Base-by-base conservation (phyloP, 345 rosid genomes). In the Linum lewisii region DNA sequence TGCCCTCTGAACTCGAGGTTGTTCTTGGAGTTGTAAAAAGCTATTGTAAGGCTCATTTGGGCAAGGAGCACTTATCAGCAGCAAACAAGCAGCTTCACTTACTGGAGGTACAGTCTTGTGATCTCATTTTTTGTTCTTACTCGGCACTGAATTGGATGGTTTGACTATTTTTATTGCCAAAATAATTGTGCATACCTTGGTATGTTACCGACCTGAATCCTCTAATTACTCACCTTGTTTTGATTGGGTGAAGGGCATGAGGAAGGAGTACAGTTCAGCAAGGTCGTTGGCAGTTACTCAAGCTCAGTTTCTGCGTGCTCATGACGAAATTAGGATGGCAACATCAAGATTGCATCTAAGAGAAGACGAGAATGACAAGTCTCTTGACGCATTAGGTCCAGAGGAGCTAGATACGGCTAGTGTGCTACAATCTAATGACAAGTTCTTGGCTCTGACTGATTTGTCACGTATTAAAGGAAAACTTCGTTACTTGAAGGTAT, bases 271-370 rank as follows among this genome's bases (percentile, higher is more conserved):
- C 69, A 75, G 72, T 16, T 75, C 75, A 73, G 91, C 98, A 45
- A 84, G 98, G 77, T 72, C 76, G 65, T 78, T 92, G 79, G 84
- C 93, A 55, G 78, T 80, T 72, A 74, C 81, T 65, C 98, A 92
- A 85, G 95, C 95, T 63, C 82, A 88, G 57, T 71, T 83, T 72
- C 80, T 92, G 62, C 79, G 80, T 63, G 93, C 98, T 63, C 82
- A 92, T 54, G 97, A 92, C 62, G 97, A 88, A 75, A 78, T 92
- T 71, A 88, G 77, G 81, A 92, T 92, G 95, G 88, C 98, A 44
- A 86, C 90, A 65, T 81, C 88, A 61, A 78, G 98, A 63, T 72
- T 92, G 71, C 95, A 81, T 65, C 75, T 92, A 26, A 75, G 75
- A 75, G 94, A 83, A 77, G 78, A 75, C 59, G 94, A 86, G 67